phyloP scores from a whole-genome alignment of 1,284 basidiomycete species.

The Marasmius sp. region DNA sequence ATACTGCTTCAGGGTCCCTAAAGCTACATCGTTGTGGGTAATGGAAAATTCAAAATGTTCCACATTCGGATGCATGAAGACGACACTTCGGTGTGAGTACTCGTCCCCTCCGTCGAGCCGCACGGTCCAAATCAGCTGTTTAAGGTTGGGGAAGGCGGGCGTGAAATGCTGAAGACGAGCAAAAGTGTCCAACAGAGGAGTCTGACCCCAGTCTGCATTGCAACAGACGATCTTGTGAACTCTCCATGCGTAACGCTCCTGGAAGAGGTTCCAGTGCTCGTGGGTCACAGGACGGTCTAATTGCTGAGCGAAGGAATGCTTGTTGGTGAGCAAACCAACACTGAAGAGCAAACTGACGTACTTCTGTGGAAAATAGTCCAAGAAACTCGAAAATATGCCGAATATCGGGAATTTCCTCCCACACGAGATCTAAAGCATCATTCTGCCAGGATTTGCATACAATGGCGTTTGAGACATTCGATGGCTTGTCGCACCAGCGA shows the following conservation, averaged over 20 bases:
- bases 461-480: neutral
- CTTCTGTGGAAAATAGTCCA: neutral
- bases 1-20: neutral
- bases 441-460: neutral
- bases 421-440: neutral
- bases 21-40: neutral
- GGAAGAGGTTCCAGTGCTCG: neutral
- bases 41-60: neutral
- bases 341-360: neutral
- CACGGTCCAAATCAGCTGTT: neutral
- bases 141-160: neutral
- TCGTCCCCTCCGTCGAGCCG: neutral
- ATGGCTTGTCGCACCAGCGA: neutral
- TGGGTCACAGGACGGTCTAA: neutral
- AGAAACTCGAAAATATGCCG: neutral
- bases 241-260: neutral
- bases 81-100: neutral
- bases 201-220: neutral
- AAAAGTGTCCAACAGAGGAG: neutral
- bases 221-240: neutral
- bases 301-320: neutral
- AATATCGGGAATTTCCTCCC: neutral
- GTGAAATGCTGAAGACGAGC: neutral
- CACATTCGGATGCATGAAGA: neutral
- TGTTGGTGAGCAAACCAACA: neutral